These are phyloP conservation scores for Melanomma pulvis-pyrius DNA, from an alignment of 495 filamentous ascomycete species.

Conservation along the genomic window DNA sequence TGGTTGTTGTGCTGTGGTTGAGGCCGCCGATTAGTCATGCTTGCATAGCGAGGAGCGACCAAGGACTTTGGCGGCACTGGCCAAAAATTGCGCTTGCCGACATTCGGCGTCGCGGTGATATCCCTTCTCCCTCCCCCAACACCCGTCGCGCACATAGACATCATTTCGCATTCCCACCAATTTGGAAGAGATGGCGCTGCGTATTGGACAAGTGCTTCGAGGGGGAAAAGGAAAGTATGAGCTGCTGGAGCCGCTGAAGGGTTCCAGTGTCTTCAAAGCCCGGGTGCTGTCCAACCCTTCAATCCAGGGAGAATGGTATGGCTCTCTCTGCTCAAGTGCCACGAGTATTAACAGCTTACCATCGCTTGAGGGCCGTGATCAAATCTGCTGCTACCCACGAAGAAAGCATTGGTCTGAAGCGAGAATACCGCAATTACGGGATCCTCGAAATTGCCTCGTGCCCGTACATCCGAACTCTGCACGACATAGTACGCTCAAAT, in stretches of 20 bases:
- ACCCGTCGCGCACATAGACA: constrained; percentile 3
- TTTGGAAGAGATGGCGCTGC: constrained; percentile 27
- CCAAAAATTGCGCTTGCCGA: neutral
- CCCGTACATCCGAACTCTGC: constrained; percentile 30
- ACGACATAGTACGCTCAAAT: constrained; percentile 26
- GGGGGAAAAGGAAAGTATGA: constrained; percentile 36
- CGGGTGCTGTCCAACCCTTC: constrained; percentile 23
- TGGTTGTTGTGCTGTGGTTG: no score
- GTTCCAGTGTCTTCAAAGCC: constrained; percentile 34
- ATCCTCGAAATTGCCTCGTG: constrained; percentile 25
- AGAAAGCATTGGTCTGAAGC: constrained; percentile 21
- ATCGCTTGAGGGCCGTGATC: constrained; percentile 23
- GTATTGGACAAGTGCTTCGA: constrained; percentile 31
- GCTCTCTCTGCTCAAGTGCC: constrained; percentile 1
- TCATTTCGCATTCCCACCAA: constrained; percentile 12
- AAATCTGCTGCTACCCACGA: constrained; percentile 28
- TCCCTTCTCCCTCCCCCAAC: no score
- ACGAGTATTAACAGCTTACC: constrained; percentile 16
- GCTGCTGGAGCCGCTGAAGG: constrained; percentile 29
- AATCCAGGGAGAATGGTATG: constrained; percentile 29
- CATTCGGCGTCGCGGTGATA: neutral
- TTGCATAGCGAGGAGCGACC: no score
- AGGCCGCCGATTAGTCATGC: no score
- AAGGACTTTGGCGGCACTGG: no score
- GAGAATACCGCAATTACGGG: constrained; percentile 30